Conservation (phyloP, 768 basidiomycete species). For the Boletales sp. region DNA sequence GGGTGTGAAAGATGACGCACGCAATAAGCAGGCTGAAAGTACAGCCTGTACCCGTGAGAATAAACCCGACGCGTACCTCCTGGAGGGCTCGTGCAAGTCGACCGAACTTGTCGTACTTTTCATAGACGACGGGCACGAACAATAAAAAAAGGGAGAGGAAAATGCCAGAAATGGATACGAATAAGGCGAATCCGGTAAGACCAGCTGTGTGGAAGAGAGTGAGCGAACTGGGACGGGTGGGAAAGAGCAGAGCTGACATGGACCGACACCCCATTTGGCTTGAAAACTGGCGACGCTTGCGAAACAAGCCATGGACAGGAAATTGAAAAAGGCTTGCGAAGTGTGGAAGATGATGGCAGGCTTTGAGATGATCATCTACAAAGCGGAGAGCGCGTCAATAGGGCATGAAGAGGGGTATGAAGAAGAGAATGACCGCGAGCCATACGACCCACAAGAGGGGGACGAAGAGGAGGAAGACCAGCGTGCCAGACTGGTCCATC, state of each 20-base stretch:
- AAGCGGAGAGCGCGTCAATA: slow-evolving; percentile 16
- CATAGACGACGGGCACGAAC: slow-evolving; percentile 73
- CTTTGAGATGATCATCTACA: slow-evolving; percentile 85
- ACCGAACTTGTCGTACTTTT: slow-evolving; percentile 80
- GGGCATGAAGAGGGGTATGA: not conserved
- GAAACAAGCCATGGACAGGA: slow-evolving; percentile 88
- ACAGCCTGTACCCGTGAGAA: slow-evolving; percentile 71
- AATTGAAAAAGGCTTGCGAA: slow-evolving; percentile 88
- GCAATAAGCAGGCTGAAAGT: slow-evolving; percentile 70
- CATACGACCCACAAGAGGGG: slow-evolving; percentile 63
- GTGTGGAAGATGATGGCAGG: slow-evolving; percentile 73
- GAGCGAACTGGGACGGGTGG: slow-evolving; percentile 4
- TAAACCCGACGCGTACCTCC: slow-evolving; percentile 80
- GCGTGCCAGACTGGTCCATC: slow-evolving; percentile 42
- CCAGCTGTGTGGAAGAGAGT: slow-evolving; percentile 55
- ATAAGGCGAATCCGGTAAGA: slow-evolving; percentile 81
- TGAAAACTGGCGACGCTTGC: slow-evolving; percentile 89
- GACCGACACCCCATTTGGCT: slow-evolving; percentile 76
- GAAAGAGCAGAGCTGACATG: slow-evolving; percentile 57
- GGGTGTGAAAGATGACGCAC: slow-evolving; percentile 42
- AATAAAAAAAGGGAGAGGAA: slow-evolving; percentile 72
- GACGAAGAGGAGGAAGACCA: slow-evolving; percentile 62
- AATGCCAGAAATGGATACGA: slow-evolving; percentile 71
- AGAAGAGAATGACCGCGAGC: slow-evolving; percentile 57
- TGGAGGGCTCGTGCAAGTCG: slow-evolving; percentile 77